Base-by-base conservation (phyloP, 345 rosid genomes). In the Sisymbrium irio region DNA sequence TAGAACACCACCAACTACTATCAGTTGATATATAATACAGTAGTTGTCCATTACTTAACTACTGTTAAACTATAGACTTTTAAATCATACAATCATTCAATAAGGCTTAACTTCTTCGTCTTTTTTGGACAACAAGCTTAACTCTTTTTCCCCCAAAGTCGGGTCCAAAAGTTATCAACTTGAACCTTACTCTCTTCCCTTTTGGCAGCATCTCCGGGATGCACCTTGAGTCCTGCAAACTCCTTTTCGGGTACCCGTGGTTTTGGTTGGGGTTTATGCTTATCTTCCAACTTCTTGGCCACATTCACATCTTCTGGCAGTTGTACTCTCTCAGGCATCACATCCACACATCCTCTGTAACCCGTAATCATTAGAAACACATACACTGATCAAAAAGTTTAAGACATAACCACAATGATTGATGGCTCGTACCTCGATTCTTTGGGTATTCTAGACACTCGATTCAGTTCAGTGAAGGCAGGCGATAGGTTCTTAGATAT, bases 101-200 rank as follows among this genome's bases (percentile, higher is more conserved):
- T 22, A 3, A 6, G 22, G 50, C 6, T 19, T 7, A 36, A 35
- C 58, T 6, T 13, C 1, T 22, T 7, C n/a, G n/a, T n/a, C n/a
- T n/a, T n/a, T n/a, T n/a, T n/a, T n/a, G n/a, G n/a, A n/a, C n/a
- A n/a, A n/a, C n/a, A n/a, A n/a, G n/a, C 3, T 22, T 22, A 69
- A 28, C 7, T 10, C 37, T 15, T 56, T 9, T 46, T 56, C 19
- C 72, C 71, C 72, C 72, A 77, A 8, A 71, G 71, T 28, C 62
- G 72, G 9, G 71, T 56, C 76, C 80, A 71, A 20, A 77, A 57
- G 72, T 36, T 77, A 47, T 69, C 72, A 28, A 41, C 54, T 63
- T 70, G 66, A 4, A 27, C 55, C 27, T 70, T 46, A 7, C 0
- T 28, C 55, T 70, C 72, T 64, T 56, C 71, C 55, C 11, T 63